These are phyloP conservation scores for Thielaviopsis ethacetica DNA, from an alignment of 2,329 filamentous ascomycete species.

Conservation along the genomic window DNA sequence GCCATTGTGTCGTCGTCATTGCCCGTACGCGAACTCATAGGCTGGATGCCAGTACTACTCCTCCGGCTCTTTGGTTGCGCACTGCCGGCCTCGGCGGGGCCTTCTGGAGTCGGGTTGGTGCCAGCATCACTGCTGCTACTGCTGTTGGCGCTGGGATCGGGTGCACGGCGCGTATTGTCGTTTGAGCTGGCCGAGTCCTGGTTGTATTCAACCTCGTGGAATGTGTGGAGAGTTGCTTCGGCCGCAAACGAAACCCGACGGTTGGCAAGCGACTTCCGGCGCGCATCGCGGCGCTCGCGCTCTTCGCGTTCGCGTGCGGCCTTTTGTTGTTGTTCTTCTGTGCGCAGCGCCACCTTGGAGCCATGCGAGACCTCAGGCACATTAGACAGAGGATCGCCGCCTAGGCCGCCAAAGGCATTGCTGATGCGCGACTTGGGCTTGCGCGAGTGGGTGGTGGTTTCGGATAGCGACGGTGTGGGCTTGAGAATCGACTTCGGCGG, in stretches of 20 bases:
- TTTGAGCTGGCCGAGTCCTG: constrained; percentile 75
- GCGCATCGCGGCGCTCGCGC: constrained; percentile 64
- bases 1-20: constrained; percentile 51
- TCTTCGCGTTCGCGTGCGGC: constrained; percentile 55
- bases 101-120: constrained; percentile 17
- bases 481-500: constrained; percentile 62
- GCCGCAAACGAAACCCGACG: constrained; percentile 92
- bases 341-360: constrained; percentile 44
- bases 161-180: constrained; percentile 59
- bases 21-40: constrained; percentile 47
- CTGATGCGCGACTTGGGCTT: constrained; percentile 4
- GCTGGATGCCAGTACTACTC: constrained; percentile 36
- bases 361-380: constrained; percentile 16
- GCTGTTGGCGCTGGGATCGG: constrained; percentile 19
- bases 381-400: constrained; percentile 9
- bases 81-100: neutral
- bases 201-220: constrained; percentile 80
- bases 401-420: constrained; percentile 6
- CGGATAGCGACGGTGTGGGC: constrained; percentile 52
- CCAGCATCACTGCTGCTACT: constrained; percentile 21
- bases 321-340: constrained; percentile 55
- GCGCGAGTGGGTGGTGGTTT: constrained; percentile 35
- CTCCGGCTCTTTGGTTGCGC: constrained; percentile 44
- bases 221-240: constrained; percentile 92
- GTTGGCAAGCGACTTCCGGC: constrained; percentile 83